Evolutionary conservation across 2,329 filamentous ascomycete genomes (phyloP).

Genomic region (Apiospora rasikravindrae): DNA sequence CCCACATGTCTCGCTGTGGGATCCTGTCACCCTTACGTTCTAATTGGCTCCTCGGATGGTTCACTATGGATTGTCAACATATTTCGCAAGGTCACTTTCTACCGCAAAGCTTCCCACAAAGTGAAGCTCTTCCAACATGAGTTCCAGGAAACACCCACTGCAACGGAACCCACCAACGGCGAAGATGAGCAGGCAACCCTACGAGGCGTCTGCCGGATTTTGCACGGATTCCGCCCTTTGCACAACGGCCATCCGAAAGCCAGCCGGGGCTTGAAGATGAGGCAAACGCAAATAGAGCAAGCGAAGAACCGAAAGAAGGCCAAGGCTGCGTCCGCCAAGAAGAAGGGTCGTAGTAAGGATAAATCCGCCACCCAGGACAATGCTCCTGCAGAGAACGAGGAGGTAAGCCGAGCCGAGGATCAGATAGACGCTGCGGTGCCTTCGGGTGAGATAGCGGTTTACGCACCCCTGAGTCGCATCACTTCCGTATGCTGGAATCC

Average conservation of each 20-base stretch:
- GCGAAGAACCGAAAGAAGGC: conserved; percentile 44
- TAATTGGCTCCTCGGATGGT: conserved; percentile 60
- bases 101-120: conserved; percentile 47
- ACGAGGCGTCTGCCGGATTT: conserved; percentile 56
- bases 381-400: conserved; percentile 40
- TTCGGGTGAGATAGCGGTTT: conserved; percentile 52
- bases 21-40: conserved; percentile 56
- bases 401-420: conserved; percentile 20
- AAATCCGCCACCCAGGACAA: conserved; percentile 25
- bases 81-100: conserved; percentile 49
- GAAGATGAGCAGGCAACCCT: conserved; percentile 34
- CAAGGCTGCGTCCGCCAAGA: conserved; percentile 22
- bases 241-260: conserved; percentile 53
- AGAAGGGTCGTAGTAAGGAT: conserved; percentile 29
- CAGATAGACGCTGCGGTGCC: conserved; percentile 39
- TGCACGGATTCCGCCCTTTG: conserved; percentile 58
- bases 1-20: conserved; percentile 57
- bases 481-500: conserved; percentile 72
- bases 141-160: conserved; percentile 46
- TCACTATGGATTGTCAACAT: conserved; percentile 56
- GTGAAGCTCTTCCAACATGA: conserved; percentile 60
- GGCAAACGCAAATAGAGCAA: conserved; percentile 35
- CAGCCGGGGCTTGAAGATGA: conserved; percentile 43
- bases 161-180: conserved; percentile 25
- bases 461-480: conserved; percentile 68